Evolutionary conservation across 345 rosid genomes (phyloP), one percentile per base, ranked within the genome.

Genomic region (Salix brachista): DNA sequence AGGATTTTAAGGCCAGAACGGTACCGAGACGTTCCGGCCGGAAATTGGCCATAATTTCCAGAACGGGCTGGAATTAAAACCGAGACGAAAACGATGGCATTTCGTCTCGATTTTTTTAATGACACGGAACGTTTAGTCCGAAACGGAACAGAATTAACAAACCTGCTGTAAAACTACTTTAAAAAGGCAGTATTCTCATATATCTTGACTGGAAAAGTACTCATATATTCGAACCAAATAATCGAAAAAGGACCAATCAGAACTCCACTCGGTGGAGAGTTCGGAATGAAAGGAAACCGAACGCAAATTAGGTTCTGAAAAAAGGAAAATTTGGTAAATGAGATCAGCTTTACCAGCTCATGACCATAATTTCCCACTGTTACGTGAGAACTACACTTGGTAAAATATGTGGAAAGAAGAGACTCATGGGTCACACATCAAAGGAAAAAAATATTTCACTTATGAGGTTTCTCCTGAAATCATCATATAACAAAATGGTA

Each of bases 401-500:
- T 13, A 46, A 8, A 26, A 54, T 71, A 14, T 13, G 44, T n/a
- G 30, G 46, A 39, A 41, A 41, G 7, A 37, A 23, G 17, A 41
- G 32, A 41, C 52, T 39, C 25, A n/a, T 2, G 23, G 30, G 48
- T 6, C 71, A 68, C 50, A 67, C 28, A 41, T 68, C 71, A 65
- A 3, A 46, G 30, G 39, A 44, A 16, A 42, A 67, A 10, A 12
- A 32, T 13, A 32, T 69, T 23, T 44, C 58, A 25, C 72, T 70
- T 3, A 8, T 46, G 32, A 44, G 60, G 64, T 46, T 65, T 42
- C 44, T 74, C 64, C 44, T 46, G n/a, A 65, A 48, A 74, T 74
- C 77, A 74, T 44, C 34, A 65, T 42, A 18, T 4, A 1, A 28
- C 48, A 73, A 60, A 23, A 74, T 74, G 77, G 70, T 74, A 74